Percentiles rank a stretch among this genome's conserved stretches.
phyloP scores from a whole-genome alignment of 495 filamentous ascomycete genomes.

The Annulohypoxylon maeteangense region DNA sequence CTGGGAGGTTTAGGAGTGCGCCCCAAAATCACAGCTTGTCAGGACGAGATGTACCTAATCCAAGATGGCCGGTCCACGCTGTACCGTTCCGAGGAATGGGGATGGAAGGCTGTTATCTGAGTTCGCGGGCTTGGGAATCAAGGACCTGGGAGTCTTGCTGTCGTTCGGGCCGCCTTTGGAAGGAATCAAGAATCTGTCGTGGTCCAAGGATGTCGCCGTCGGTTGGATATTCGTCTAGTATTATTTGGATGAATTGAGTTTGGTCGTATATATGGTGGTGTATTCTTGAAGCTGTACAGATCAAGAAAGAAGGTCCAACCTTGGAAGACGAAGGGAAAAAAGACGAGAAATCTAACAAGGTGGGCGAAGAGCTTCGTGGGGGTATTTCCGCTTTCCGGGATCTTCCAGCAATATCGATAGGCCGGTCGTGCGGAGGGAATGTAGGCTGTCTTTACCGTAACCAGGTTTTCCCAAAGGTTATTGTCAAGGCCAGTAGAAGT shows the following conservation, averaged over 20 bases:
- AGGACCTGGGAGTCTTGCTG: constrained; percentile 9
- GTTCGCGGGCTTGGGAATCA: constrained; percentile 2
- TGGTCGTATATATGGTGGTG: constrained; percentile 22
- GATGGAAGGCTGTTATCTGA: neutral
- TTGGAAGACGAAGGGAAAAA: constrained; percentile 28
- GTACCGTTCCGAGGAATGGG: neutral
- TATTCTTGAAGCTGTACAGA: constrained; percentile 20
- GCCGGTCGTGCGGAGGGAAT: constrained; percentile 26
- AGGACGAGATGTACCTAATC: constrained; percentile 7
- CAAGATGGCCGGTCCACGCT: constrained; percentile 2
- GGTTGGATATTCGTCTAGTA: constrained; percentile 18
- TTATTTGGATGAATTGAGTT: constrained; percentile 22
- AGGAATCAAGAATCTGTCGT: constrained; percentile 13
- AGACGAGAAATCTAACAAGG: constrained; percentile 28
- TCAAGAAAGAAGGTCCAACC: constrained; percentile 15
- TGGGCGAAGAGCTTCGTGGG: constrained; percentile 42
- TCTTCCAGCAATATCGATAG: constrained; percentile 37
- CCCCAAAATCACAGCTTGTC: neutral
- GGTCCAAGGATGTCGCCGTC: constrained; percentile 12
- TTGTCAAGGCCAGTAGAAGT: constrained; percentile 20
- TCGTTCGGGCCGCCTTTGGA: constrained; percentile 20
- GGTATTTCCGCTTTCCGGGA: constrained; percentile 36
- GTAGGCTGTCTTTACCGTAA: constrained; percentile 25
- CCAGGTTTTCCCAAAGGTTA: constrained; percentile 26
- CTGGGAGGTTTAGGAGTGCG: constrained; percentile 8